Evolutionary conservation across 1,284 basidiomycete genomes (phyloP).

Genomic region (Ceratorhiza oryzae-sativae): DNA sequence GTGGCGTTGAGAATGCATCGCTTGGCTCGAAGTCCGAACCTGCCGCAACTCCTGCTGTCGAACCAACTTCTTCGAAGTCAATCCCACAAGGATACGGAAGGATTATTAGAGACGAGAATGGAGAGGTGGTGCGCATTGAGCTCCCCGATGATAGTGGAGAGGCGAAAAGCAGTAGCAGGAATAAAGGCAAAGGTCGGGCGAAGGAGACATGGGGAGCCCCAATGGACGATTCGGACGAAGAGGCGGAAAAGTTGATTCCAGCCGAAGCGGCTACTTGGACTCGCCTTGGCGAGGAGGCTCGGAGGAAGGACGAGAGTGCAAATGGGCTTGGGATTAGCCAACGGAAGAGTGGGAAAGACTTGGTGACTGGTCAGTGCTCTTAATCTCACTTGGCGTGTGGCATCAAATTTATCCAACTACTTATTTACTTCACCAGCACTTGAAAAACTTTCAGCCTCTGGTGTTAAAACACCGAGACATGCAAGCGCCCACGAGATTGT

Average conservation of each 20-base stretch:
- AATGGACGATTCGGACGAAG: conserved; percentile 41
- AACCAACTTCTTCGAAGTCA: conserved; percentile 41
- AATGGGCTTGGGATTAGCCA: conserved; percentile 34
- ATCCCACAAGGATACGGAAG: conserved; percentile 80
- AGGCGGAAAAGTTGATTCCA: conserved; percentile 13
- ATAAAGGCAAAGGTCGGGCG: conserved; percentile 33
- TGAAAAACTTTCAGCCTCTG: conserved; percentile 56
- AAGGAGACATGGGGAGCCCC: conserved; percentile 49
- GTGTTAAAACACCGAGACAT: conserved; percentile 63
- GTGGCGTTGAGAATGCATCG: conserved; percentile 49
- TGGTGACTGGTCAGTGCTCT: conserved; percentile 19
- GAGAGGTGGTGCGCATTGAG: conserved; percentile 81
- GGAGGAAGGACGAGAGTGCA: not conserved
- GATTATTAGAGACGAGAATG: conserved; percentile 84
- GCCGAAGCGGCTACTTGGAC: conserved; percentile 29
- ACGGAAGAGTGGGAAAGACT: conserved; percentile 47
- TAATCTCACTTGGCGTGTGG: no score
- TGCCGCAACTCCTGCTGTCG: conserved; percentile 31
- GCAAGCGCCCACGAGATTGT: conserved; percentile 72
- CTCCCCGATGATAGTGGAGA: conserved; percentile 61
- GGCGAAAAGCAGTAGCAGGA: conserved; percentile 36
- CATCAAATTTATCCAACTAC: conserved; percentile 39
- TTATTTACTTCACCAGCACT: conserved; percentile 55
- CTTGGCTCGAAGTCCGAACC: conserved; percentile 29
- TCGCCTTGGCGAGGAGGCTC: not conserved